Conservation (phyloP, 108 stramenopile species). For the Skeletonema grethae region DNA sequence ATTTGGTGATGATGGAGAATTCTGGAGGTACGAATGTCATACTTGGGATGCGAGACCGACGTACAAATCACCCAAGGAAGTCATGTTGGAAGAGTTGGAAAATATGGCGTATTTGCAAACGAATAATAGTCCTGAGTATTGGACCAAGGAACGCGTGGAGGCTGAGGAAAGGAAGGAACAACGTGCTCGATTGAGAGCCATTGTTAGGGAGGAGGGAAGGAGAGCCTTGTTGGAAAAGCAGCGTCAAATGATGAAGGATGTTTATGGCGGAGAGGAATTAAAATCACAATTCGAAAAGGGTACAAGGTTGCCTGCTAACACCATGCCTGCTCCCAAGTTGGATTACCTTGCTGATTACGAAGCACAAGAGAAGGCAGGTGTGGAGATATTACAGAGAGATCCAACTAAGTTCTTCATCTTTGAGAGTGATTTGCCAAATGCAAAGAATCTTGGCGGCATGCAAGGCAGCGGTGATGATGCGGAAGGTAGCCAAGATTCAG, state of each 20-base stretch:
- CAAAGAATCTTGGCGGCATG: slow-evolving; percentile 15
- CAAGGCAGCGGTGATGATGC: slow-evolving; percentile 9
- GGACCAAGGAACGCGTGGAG: slow-evolving; percentile 70
- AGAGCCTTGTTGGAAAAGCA: slow-evolving; percentile 69
- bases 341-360: slow-evolving; percentile 65
- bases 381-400: slow-evolving; percentile 67
- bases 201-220: slow-evolving; percentile 69
- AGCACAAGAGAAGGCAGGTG: slow-evolving; percentile 83
- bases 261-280: slow-evolving; percentile 47
- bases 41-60: slow-evolving; percentile 71
- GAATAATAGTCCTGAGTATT: slow-evolving; percentile 65
- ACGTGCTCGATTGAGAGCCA: slow-evolving; percentile 76
- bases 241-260: slow-evolving; percentile 61
- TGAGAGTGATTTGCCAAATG: slow-evolving; percentile 50
- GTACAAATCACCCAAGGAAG: slow-evolving; percentile 65
- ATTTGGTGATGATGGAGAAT: slow-evolving; percentile 71
- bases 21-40: slow-evolving; percentile 82
- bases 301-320: slow-evolving; percentile 47
- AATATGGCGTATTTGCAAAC: slow-evolving; percentile 66
- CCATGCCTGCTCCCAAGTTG: slow-evolving; percentile 68
- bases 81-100: slow-evolving; percentile 65
- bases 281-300: slow-evolving; percentile 20
- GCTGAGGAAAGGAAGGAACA: slow-evolving; percentile 56
- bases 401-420: slow-evolving; percentile 84
- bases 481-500: slow-evolving; percentile 5